Evolutionary conservation across 176 grass and related monocot genomes (phyloP).

Genomic region (Otatea glauca): DNA sequence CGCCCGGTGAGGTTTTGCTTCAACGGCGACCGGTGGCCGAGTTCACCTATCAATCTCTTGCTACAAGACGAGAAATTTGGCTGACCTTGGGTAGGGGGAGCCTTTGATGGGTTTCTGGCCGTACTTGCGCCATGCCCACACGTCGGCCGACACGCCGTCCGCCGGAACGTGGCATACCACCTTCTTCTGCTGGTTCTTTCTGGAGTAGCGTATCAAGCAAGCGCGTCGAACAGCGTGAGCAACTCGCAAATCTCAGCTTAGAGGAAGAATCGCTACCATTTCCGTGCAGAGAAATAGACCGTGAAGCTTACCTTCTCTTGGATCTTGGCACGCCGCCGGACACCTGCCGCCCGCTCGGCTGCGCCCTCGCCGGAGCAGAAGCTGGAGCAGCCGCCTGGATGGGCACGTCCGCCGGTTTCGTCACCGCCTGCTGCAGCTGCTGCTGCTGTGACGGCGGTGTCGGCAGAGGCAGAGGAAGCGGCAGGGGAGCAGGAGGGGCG

Average conservation of each 20-base stretch:
- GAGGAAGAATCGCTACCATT: neutral
- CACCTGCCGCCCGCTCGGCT: slow-evolving; percentile 36
- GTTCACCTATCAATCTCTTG: neutral
- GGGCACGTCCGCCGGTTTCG: slow-evolving; percentile 8
- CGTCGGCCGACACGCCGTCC: slow-evolving; percentile 74
- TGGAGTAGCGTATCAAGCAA: neutral
- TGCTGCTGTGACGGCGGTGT: neutral
- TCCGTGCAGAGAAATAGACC: neutral
- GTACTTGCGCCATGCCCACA: slow-evolving; percentile 97
- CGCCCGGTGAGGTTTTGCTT: slow-evolving; percentile 11
- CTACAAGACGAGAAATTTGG: neutral
- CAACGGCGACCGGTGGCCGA: neutral
- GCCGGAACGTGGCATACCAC: slow-evolving; percentile 78
- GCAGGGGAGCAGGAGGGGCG: slow-evolving; percentile 13
- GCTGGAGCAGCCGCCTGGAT: slow-evolving; percentile 14
- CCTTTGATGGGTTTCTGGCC: slow-evolving; percentile 99
- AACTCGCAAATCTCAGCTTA: slow-evolving; percentile 12
- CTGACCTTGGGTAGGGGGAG: slow-evolving; percentile 79
- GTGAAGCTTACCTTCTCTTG: slow-evolving; percentile 66
- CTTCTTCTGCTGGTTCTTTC: slow-evolving; percentile 96
- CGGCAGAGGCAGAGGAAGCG: neutral
- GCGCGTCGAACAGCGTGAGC: neutral
- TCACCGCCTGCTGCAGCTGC: neutral
- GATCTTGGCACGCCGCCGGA: slow-evolving; percentile 56
- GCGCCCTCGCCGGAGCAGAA: slow-evolving; percentile 41